Conservation (phyloP, 2,329 filamentous ascomycete genomes). For the Clonostachys chloroleuca region DNA sequence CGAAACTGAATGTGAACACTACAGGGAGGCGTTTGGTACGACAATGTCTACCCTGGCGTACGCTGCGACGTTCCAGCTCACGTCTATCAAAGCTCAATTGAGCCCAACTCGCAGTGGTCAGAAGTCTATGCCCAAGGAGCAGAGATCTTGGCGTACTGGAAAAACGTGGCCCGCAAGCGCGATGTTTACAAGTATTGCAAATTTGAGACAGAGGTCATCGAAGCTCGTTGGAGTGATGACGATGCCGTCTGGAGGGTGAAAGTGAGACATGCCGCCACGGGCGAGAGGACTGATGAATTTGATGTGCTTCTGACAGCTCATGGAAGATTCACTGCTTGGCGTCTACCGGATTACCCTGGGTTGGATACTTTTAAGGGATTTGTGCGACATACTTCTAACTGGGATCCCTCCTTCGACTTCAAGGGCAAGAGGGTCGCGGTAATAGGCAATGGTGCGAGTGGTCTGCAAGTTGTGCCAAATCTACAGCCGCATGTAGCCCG, state of each 20-base stretch:
- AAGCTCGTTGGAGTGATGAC: background rate
- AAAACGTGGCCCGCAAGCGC: background rate
- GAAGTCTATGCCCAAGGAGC: slow-evolving; percentile 62
- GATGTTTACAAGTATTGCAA: background rate
- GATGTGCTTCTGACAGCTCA: background rate
- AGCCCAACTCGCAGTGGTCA: slow-evolving; percentile 64
- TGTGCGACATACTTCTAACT: slow-evolving; percentile 57
- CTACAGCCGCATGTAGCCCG: slow-evolving; percentile 41
- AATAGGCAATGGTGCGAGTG: slow-evolving; percentile 60
- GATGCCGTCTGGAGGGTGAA: background rate
- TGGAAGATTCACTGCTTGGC: slow-evolving; percentile 36
- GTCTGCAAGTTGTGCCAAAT: slow-evolving; percentile 51
- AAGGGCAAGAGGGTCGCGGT: slow-evolving; percentile 47
- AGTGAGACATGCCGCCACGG: background rate
- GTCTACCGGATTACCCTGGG: slow-evolving; percentile 7
- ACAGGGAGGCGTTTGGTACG: slow-evolving; percentile 48
- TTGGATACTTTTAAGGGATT: slow-evolving; percentile 30
- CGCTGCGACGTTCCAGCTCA: slow-evolving; percentile 65
- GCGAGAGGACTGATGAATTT: background rate
- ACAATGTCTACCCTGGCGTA: slow-evolving; percentile 59
- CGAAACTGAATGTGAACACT: too few species aligned
- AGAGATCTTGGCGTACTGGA: slow-evolving; percentile 28
- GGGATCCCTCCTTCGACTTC: slow-evolving; percentile 47
- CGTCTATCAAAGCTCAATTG: slow-evolving; percentile 66
- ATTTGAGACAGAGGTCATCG: background rate